Conservation (phyloP, 148 eudicot species). For the Chenopodium suecicum region DNA sequence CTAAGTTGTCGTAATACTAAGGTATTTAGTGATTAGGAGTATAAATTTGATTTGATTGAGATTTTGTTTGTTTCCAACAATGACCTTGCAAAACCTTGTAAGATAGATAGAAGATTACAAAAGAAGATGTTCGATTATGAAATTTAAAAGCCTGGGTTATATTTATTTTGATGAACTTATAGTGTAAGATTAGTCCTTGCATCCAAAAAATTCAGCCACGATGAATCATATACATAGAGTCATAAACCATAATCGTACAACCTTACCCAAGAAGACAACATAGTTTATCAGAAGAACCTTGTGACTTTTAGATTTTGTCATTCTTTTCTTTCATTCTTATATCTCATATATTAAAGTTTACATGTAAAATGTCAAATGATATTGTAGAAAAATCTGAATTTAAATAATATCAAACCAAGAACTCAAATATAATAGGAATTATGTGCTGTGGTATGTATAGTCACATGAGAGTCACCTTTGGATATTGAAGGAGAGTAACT, state of each 20-base stretch:
- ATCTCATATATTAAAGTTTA: not conserved
- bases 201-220: not conserved
- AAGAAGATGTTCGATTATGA: too few species aligned
- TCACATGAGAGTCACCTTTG: slow-evolving; percentile 38
- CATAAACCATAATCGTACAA: too few species aligned
- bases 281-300: not conserved
- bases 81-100: too few species aligned
- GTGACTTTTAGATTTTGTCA: not conserved
- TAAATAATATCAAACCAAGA: not conserved
- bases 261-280: not conserved
- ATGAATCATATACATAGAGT: not conserved
- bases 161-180: too few species aligned
- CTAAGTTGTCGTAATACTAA: too few species aligned
- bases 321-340: too few species aligned
- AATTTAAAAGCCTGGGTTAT: too few species aligned
- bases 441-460: not conserved
- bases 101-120: too few species aligned
- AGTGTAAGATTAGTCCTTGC: not conserved
- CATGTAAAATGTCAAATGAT: not conserved
- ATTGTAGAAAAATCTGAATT: not conserved
- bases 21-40: too few species aligned
- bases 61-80: too few species aligned
- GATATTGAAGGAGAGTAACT: slow-evolving; percentile 39
- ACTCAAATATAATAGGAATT: not conserved
- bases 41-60: too few species aligned